Base-by-base conservation (phyloP, 2,329 filamentous ascomycete genomes). In the Colletotrichum eleusines region DNA sequence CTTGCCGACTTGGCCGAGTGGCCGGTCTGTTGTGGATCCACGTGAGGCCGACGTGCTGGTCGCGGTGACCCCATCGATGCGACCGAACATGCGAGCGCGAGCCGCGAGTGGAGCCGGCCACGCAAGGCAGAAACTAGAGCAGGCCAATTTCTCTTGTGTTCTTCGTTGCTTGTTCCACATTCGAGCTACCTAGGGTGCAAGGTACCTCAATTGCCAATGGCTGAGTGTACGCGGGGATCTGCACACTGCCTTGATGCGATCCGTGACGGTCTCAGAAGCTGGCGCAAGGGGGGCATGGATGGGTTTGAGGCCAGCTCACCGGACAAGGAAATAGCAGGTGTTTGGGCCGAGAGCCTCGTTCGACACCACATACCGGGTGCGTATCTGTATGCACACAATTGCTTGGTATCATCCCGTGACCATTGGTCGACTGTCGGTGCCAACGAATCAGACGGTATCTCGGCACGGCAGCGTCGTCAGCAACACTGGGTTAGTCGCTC, bases 381-480 rank as follows among this genome's bases (percentile, higher is more conserved):
- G 26, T 38, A n/a, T n/a, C n/a, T n/a, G n/a, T n/a, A 54, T 63
- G 68, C 64, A 63, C 42, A 20, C 31, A 59, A 59, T 68, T 54
- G 38, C 58, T 59, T 63, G 51, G 42, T 62, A 46, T 44, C 3
- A 35, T 23, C 64, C 38, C 58, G 64, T 71, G 53, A 63, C 68
- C 40, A 38, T 33, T 51, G 46, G n/a, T 18, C 44, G 38, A 53
- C 35, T 55, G 31, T 63, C 28, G 35, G 23, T 59, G 35, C 28
- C 38, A 35, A 53, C 68, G 58, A 71, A 71, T 68, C 35, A 31
- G 28, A 70, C 65, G 72, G 65, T 54, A 66, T 31, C 16, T 63
- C 72, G 69, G 72, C 64, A 72, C 58, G 40, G 54, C 62, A 53
- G 46, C 65, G 72, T 73, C 72, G 72, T 73, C 72, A 73, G 72